Percentiles rank a stretch among this genome's conserved stretches.
Evolutionary conservation across 805 yeast species (phyloP).

Genomic region (Suhomyces emberorum): DNA sequence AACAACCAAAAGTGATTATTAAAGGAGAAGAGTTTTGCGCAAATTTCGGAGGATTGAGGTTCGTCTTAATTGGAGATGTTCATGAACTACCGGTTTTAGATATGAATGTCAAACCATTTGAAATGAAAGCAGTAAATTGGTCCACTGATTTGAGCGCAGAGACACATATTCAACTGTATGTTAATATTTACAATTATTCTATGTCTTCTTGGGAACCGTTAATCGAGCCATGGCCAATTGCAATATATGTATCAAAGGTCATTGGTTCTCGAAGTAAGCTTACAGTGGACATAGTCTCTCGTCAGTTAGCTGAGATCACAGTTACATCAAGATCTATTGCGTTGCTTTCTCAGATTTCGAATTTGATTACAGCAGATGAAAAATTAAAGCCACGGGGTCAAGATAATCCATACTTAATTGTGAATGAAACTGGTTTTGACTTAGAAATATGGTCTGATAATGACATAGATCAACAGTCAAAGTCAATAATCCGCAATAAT

Average conservation of each 20-base stretch:
- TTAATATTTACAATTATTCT: slow-evolving; percentile 83
- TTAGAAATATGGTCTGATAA: slow-evolving; percentile 79
- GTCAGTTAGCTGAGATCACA: slow-evolving; percentile 74
- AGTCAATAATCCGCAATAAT: slow-evolving; percentile 43
- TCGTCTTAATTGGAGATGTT: slow-evolving; percentile 84
- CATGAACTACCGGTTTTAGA: slow-evolving; percentile 89
- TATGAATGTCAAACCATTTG: slow-evolving; percentile 67
- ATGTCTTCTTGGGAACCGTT: slow-evolving; percentile 95
- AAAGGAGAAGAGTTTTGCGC: slow-evolving; percentile 68
- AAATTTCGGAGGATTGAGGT: slow-evolving; percentile 68
- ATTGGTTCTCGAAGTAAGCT: slow-evolving; percentile 46
- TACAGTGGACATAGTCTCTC: slow-evolving; percentile 67
- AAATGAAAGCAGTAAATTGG: slow-evolving; percentile 73
- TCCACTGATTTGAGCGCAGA: slow-evolving; percentile 75
- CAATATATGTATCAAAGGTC: slow-evolving; percentile 60
- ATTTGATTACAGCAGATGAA: slow-evolving; percentile 51
- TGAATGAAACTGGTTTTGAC: slow-evolving; percentile 82
- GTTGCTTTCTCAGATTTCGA: slow-evolving; percentile 64
- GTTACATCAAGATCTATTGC: slow-evolving; percentile 81
- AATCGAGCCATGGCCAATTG: slow-evolving; percentile 82
- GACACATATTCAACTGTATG: slow-evolving; percentile 57
- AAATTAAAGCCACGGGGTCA: slow-evolving; percentile 66
- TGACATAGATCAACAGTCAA: slow-evolving; percentile 11
- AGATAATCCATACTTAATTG: slow-evolving; percentile 75
- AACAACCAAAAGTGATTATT: slow-evolving; percentile 42